phyloP scores from a whole-genome alignment of 495 filamentous ascomycete genomes.

The Neurospora pannonica region DNA sequence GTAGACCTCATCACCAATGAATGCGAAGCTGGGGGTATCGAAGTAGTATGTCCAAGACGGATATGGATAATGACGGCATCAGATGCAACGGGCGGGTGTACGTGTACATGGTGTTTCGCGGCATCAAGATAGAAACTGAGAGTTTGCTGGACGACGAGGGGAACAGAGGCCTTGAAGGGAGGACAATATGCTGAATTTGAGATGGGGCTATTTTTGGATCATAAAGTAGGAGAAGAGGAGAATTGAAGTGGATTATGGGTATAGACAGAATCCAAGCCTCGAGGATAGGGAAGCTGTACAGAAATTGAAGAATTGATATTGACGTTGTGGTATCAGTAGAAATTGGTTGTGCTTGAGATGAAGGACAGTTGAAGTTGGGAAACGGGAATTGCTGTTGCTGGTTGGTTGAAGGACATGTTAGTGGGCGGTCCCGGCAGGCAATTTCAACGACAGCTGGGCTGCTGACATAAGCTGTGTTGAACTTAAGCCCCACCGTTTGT shows the following conservation, averaged over 20 bases:
- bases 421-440: background rate
- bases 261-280: background rate
- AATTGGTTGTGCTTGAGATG: background rate
- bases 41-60: background rate
- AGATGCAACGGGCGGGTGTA: background rate
- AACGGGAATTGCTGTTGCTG: background rate
- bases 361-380: background rate
- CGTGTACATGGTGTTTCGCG: background rate
- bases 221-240: background rate
- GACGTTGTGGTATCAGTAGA: background rate
- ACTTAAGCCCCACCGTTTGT: background rate
- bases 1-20: background rate
- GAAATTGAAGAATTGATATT: no score
- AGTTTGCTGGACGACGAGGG: background rate
- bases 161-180: background rate
- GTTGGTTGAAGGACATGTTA: background rate
- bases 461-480: background rate
- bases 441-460: background rate
- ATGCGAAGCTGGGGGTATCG: background rate
- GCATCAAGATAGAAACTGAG: background rate
- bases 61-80: background rate
- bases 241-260: background rate
- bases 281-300: background rate
- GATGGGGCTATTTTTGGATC: background rate
- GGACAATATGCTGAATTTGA: background rate